Percentiles rank a stretch among this genome's conserved stretches.
phyloP scores from a whole-genome alignment of 2,329 filamentous ascomycete genomes.

The Teratosphaeria zuluensis region DNA sequence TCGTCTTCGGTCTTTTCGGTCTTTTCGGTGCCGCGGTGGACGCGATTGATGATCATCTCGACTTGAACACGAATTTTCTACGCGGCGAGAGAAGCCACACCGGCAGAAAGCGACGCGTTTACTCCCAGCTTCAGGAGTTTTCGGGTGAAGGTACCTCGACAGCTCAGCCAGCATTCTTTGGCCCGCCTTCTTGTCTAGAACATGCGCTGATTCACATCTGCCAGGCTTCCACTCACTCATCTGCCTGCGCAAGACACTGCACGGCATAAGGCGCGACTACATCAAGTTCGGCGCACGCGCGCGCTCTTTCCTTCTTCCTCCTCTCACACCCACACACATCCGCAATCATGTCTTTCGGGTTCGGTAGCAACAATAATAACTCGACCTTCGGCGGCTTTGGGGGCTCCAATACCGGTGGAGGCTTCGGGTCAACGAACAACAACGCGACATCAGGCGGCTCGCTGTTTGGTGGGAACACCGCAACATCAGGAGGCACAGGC shows the following conservation, averaged over 20 bases:
- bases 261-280: background rate
- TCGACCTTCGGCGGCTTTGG: no score
- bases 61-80: background rate
- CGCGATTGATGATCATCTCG: background rate
- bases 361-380: no score
- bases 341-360: constrained; percentile 12
- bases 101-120: background rate
- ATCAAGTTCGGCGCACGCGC: background rate
- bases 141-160: background rate
- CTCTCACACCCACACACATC: background rate
- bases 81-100: background rate
- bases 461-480: constrained; percentile 19
- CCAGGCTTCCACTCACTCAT: background rate
- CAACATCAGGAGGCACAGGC: constrained; percentile 13
- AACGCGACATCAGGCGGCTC: constrained; percentile 13
- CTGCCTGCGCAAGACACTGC: background rate
- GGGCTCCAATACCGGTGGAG: no score
- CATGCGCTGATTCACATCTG: background rate
- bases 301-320: background rate
- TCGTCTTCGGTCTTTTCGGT: background rate
- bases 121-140: background rate
- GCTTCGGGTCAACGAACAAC: constrained; percentile 13
- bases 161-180: no score
- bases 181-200: background rate
- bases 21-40: background rate